Evolutionary conservation across 768 basidiomycete genomes (phyloP).

Genomic region (Boletus subparvulus): DNA sequence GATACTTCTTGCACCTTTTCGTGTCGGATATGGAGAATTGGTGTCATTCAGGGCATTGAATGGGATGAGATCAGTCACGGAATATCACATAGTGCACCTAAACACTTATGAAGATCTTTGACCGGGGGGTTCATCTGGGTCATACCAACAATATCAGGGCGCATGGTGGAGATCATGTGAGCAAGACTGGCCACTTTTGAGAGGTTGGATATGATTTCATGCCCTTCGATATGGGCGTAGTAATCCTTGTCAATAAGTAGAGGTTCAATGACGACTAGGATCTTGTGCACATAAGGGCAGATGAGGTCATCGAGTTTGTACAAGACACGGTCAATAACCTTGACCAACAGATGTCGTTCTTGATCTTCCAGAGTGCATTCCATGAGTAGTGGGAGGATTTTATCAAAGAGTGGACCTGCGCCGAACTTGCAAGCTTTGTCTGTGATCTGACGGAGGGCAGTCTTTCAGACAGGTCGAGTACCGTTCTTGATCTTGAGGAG

Average conservation of each 20-base stretch:
- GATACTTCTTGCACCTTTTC: constrained; percentile 99
- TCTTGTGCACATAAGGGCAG: constrained; percentile 98
- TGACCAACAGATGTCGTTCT: constrained; percentile 96
- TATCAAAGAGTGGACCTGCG: constrained; percentile 97
- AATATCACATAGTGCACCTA: neutral
- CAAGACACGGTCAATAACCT: constrained; percentile 97
- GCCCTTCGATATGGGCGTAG: constrained; percentile 91
- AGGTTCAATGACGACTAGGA: constrained; percentile 98
- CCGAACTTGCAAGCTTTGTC: constrained; percentile 99
- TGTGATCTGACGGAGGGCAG: constrained; percentile 95
- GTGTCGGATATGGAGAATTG: constrained; percentile 97
- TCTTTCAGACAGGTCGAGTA: constrained; percentile 96
- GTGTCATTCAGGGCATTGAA: constrained; percentile 97
- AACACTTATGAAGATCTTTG: constrained; percentile 89
- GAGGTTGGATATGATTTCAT: constrained; percentile 86
- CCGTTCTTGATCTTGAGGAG: constrained; percentile 99
- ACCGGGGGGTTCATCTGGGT: constrained; percentile 99
- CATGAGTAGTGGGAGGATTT: constrained; percentile 97
- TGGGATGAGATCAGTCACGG: constrained; percentile 1
- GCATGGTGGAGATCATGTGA: constrained; percentile 99
- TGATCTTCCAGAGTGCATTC: constrained; percentile 97
- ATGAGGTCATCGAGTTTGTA: constrained; percentile 99
- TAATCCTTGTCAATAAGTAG: constrained; percentile 98
- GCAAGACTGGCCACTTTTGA: constrained; percentile 98
- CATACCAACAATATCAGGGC: constrained; percentile 99